Conservation (phyloP, 352 stramenopile genomes). For the Phytophthora parvispora region DNA sequence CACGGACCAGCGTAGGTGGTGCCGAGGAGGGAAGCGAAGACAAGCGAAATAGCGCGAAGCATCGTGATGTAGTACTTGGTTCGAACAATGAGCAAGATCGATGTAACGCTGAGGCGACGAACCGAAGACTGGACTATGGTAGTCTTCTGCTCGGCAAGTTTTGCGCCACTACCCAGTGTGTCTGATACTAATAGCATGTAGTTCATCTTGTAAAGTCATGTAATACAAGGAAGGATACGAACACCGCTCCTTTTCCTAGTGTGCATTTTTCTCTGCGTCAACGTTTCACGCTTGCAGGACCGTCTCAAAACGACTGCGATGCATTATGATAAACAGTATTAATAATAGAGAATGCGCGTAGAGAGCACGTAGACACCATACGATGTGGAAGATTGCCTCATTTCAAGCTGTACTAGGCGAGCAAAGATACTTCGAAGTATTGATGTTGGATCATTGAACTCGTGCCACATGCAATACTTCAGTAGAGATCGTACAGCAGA, state of each 20-base stretch:
- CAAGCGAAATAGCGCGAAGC: slow-evolving; percentile 15
- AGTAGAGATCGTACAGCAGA: no score
- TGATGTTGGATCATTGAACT: no score
- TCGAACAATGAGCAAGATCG: background rate
- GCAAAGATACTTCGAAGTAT: no score
- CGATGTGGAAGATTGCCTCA: background rate
- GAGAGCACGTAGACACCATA: background rate
- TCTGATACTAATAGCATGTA: no score
- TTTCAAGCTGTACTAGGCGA: no score
- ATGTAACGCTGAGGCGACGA: background rate
- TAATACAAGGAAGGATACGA: background rate
- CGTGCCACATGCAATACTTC: no score
- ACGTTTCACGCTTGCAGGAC: background rate
- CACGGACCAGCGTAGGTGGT: slow-evolving; percentile 16
- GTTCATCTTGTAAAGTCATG: background rate
- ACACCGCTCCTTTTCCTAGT: background rate
- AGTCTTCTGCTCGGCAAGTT: background rate
- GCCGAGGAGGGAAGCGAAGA: slow-evolving; percentile 15
- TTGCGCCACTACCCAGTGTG: background rate
- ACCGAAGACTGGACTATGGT: background rate
- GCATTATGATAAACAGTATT: background rate
- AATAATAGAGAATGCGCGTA: background rate
- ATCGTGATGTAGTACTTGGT: slow-evolving; percentile 2
- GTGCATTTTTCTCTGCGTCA: background rate
- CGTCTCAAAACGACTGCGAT: background rate